Conservation (phyloP, 768 basidiomycete species). For the Phanerodontia chrysosporium region DNA sequence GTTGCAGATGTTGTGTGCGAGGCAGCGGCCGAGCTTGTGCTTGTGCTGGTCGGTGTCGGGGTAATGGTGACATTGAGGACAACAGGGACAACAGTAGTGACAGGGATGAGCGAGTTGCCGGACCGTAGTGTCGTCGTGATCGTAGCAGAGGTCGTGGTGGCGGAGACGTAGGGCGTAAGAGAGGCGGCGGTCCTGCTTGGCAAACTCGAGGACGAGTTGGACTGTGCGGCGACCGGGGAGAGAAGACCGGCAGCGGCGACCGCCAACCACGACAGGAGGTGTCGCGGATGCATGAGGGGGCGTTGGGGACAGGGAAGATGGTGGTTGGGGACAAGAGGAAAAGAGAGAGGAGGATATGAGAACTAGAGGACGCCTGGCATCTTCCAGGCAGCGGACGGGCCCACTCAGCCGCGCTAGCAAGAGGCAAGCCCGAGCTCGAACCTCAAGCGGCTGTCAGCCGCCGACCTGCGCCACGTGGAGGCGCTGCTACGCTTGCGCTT, state of each 20-base stretch:
- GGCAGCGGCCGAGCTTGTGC: constrained; percentile 34
- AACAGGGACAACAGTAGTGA: constrained; percentile 56
- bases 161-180: constrained; percentile 45
- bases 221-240: constrained; percentile 37
- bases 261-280: constrained; percentile 14
- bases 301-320: constrained; percentile 21
- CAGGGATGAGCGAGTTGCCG: constrained; percentile 42
- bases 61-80: constrained; percentile 60
- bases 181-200: constrained; percentile 14
- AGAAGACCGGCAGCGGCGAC: constrained; percentile 21
- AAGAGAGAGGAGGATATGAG: constrained; percentile 27
- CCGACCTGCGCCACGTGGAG: constrained; percentile 10
- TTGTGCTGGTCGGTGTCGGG: constrained; percentile 40
- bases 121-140: constrained; percentile 44
- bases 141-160: constrained; percentile 50
- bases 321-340: constrained; percentile 16
- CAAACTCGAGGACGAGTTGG: constrained; percentile 22
- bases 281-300: constrained; percentile 20
- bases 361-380: neutral
- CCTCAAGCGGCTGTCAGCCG: constrained; percentile 27
- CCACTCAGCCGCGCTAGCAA: constrained; percentile 1
- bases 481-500: neutral
- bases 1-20: constrained; percentile 44
- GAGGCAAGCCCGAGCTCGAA: neutral
- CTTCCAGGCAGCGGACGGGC: neutral